Percentiles rank a stretch among this genome's conserved stretches.
Evolutionary conservation across 129 eudicot genomes (phyloP).

Genomic region (Deinandra increscens): DNA sequence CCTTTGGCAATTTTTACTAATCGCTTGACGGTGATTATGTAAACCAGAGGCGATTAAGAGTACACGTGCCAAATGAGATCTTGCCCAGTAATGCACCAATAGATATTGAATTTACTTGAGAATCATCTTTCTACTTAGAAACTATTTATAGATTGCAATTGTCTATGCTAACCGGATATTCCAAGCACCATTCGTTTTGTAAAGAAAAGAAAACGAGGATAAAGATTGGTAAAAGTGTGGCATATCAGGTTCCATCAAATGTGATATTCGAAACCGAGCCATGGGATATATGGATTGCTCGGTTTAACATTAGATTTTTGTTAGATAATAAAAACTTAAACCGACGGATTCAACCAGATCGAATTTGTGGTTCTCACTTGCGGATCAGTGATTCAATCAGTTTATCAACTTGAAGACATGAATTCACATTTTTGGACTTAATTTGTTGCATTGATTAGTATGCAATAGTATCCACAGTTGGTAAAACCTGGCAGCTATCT

Average conservation of each 20-base stretch:
- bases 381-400: not conserved
- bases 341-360: not conserved
- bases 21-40: not conserved
- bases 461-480: slow-evolving; percentile 9
- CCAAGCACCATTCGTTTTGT: not conserved
- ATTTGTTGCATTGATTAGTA: slow-evolving; percentile 16
- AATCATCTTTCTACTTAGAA: not conserved
- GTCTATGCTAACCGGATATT: not conserved
- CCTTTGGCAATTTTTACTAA: slow-evolving; percentile 1
- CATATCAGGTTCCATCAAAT: not conserved
- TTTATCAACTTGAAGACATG: not conserved
- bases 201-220: no score
- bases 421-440: no score
- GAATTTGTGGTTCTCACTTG: not conserved
- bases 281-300: no score
- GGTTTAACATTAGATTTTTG: no score
- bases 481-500: slow-evolving; percentile 17
- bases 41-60: not conserved
- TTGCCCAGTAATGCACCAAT: slow-evolving; percentile 10
- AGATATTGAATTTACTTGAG: not conserved
- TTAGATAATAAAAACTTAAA: no score
- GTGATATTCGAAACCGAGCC: no score
- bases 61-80: slow-evolving; percentile 6
- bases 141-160: not conserved
- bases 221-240: not conserved